These are phyloP conservation scores for Ailanthus altissimus DNA, from an alignment of 345 rosid species.

Conservation along the genomic window DNA sequence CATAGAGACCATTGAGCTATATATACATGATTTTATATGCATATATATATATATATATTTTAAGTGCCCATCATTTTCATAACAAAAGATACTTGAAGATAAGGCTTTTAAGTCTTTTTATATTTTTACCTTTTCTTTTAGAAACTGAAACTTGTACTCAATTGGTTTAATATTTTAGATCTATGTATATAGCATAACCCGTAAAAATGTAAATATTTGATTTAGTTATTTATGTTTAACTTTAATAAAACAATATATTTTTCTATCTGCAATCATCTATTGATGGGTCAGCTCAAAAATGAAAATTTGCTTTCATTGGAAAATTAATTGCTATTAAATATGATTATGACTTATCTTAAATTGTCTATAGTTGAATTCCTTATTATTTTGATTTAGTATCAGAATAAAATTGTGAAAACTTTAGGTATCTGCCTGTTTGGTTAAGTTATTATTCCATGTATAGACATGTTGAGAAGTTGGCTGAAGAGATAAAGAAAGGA, in stretches of 20 bases:
- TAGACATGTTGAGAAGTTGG: conserved; percentile 70
- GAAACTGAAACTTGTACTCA: conserved; percentile 3
- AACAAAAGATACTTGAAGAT: conserved; percentile 21
- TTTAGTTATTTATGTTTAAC: neutral
- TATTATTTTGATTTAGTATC: neutral
- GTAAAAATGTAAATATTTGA: neutral
- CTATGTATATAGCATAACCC: neutral
- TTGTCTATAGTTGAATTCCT: neutral
- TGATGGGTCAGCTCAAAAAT: neutral
- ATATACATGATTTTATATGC: neutral
- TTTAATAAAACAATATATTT: neutral
- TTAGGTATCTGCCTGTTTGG: neutral
- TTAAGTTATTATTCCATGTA: conserved; percentile 75
- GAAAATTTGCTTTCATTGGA: neutral
- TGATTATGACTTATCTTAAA: neutral
- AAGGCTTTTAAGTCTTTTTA: conserved; percentile 13
- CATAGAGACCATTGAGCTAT: too few species aligned
- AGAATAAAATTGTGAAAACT: neutral
- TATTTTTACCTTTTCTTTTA: neutral
- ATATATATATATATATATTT: conserved; percentile 7
- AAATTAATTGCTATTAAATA: neutral
- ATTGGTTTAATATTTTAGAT: neutral
- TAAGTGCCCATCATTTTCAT: conserved; percentile 42
- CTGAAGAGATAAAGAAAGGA: conserved; percentile 68
- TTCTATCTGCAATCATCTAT: too few species aligned